Conservation (phyloP, 2,329 filamentous ascomycete species). For the Helicocarpus griseus region DNA sequence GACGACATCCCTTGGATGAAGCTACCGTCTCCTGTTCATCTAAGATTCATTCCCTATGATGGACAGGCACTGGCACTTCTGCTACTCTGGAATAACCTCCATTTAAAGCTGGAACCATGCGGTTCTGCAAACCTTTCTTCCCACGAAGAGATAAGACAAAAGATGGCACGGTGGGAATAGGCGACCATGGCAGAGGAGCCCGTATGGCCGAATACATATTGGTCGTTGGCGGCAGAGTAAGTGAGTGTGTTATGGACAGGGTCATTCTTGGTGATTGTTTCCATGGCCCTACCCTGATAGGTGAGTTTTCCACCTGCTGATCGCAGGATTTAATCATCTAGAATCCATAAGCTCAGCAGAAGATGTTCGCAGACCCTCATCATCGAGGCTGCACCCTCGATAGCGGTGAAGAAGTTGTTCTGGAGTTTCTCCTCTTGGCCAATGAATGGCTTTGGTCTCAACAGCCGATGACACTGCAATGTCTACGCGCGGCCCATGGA, state of each 20-base stretch:
- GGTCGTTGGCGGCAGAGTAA: not conserved
- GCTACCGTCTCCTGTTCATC: no score
- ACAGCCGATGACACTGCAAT: not conserved
- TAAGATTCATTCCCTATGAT: no score
- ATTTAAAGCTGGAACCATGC: no score
- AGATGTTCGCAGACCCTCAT: not conserved
- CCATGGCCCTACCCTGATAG: not conserved
- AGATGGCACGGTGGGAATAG: not conserved
- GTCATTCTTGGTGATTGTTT: not conserved
- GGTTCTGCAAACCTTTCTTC: not conserved
- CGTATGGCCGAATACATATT: not conserved
- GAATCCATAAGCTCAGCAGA: not conserved
- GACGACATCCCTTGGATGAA: no score
- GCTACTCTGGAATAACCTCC: no score
- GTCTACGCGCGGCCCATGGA: not conserved
- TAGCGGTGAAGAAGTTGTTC: not conserved
- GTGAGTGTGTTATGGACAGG: not conserved
- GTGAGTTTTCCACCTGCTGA: not conserved
- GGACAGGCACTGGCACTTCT: no score
- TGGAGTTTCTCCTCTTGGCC: not conserved
- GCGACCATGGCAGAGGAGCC: no score
- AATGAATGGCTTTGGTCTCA: not conserved
- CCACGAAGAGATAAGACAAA: not conserved
- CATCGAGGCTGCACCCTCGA: not conserved
- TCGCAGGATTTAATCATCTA: not conserved